Percentiles rank a stretch among this genome's conserved stretches.
phyloP scores from a whole-genome alignment of 176 grass and related monocot species.

The Bromus sterilis region DNA sequence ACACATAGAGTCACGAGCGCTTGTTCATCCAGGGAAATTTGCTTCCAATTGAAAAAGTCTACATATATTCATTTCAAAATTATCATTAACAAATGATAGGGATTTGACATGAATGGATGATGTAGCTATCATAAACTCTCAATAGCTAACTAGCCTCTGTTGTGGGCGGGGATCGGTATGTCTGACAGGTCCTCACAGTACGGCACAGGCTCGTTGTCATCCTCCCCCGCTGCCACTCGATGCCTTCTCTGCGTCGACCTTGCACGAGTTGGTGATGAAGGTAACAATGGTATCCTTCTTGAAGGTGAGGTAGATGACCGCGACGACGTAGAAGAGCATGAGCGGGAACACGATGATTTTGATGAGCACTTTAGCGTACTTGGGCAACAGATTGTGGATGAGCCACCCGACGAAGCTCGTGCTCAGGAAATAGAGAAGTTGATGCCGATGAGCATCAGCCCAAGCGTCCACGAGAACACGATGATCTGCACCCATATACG shows the following conservation, averaged over 20 bases:
- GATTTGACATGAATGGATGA: neutral
- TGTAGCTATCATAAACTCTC: neutral
- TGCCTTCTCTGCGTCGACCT: slow-evolving; percentile 42
- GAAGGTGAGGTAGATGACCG: slow-evolving; percentile 56
- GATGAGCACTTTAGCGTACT: slow-evolving; percentile 23
- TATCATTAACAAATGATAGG: no score
- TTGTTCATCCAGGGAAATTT: no score
- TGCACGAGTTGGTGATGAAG: slow-evolving; percentile 22
- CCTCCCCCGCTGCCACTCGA: neutral
- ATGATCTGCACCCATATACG: no score
- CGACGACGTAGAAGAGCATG: slow-evolving; percentile 32
- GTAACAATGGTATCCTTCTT: slow-evolving; percentile 44
- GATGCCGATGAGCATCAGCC: slow-evolving; percentile 35
- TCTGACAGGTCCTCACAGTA: slow-evolving; percentile 63
- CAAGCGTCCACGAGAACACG: slow-evolving; percentile 49
- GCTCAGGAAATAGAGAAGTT: slow-evolving; percentile 63
- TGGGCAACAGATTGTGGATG: slow-evolving; percentile 33
- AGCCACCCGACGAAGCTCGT: slow-evolving; percentile 51
- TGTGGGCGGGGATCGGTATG: slow-evolving; percentile 44
- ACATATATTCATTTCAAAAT: no score
- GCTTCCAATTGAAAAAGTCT: no score
- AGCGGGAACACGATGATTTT: slow-evolving; percentile 27
- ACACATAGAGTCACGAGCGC: no score
- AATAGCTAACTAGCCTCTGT: neutral
- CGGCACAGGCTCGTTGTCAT: slow-evolving; percentile 21